A percentile compares a stretch with the other conserved stretches of the same genome.
Evolutionary conservation across 768 basidiomycete genomes (phyloP).

Genomic region (Lentinula lateritia): DNA sequence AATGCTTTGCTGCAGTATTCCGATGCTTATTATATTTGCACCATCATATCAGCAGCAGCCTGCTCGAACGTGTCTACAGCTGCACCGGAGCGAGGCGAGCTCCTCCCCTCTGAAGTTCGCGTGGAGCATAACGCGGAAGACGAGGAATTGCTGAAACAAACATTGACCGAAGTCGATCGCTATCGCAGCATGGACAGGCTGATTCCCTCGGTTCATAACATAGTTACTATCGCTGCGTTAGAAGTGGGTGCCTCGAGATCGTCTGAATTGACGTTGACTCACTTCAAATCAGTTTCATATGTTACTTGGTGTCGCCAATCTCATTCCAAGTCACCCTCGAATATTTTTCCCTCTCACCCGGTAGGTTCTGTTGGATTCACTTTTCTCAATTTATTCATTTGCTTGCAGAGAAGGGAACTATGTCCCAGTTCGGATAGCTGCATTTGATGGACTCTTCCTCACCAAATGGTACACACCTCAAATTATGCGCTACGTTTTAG

Average conservation of each 20-base stretch:
- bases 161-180: slow-evolving; percentile 77
- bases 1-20: slow-evolving; percentile 54
- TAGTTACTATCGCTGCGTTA: slow-evolving; percentile 84
- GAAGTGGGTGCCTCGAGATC: slow-evolving; percentile 53
- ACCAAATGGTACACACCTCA: slow-evolving; percentile 83
- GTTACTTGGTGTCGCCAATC: slow-evolving; percentile 67
- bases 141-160: slow-evolving; percentile 63
- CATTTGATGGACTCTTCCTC: slow-evolving; percentile 91
- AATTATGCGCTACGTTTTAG: slow-evolving; percentile 83
- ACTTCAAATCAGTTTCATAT: slow-evolving; percentile 60
- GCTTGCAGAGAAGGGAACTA: slow-evolving; percentile 85
- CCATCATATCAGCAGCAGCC: slow-evolving; percentile 77
- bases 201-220: slow-evolving; percentile 91
- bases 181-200: slow-evolving; percentile 94
- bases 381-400: slow-evolving; percentile 8
- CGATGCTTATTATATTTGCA: slow-evolving; percentile 87
- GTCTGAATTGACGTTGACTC: not conserved
- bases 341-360: slow-evolving; percentile 86
- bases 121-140: slow-evolving; percentile 68
- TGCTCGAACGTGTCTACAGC: slow-evolving; percentile 73
- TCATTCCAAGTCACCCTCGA: slow-evolving; percentile 71
- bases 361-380: slow-evolving; percentile 29
- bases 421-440: slow-evolving; percentile 83
- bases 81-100: slow-evolving; percentile 76
- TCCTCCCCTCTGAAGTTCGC: slow-evolving; percentile 62